Base-by-base conservation (phyloP, 495 filamentous ascomycete genomes). In the Aspergillus cavernicola region DNA sequence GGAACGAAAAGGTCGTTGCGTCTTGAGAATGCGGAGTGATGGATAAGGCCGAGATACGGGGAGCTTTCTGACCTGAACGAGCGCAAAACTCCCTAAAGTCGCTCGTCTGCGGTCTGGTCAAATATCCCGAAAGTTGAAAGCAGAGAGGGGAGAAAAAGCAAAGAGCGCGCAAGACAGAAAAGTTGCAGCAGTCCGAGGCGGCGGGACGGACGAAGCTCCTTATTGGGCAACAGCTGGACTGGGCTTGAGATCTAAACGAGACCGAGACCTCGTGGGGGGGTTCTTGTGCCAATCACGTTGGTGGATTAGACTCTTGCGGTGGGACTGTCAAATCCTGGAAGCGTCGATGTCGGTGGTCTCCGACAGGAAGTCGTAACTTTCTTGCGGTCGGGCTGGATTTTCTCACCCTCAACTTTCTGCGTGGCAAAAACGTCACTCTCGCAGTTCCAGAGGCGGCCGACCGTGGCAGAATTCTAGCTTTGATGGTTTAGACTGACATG, bases 41-140 rank as follows among this genome's bases (percentile, higher is more conserved):
- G n/a, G n/a, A n/a, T n/a, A n/a, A n/a, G n/a, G n/a, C n/a, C n/a
- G n/a, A n/a, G n/a, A n/a, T n/a, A n/a, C n/a, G n/a, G n/a, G 73
- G 74, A 77, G 74, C 68, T 80, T 79, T 79, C 37, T 51, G 40
- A 50, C 62, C 62, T 46, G 36, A 61, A 72, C 77, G 77, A 78
- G 75, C 77, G 77, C 77, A 80, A 80, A 80, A 77, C 78, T 73
- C 71, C 73, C 71, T 60, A 68, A 80, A 80, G 77, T 80, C 77
- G 76, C 76, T 76, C 77, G 76, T 63, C 58, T 60, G 54, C 55
- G 47, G 55, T 46, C 42, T n/a, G 9, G 9, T 40, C 16, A 47
- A 32, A 40, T 28, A 18, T 31, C 10, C 26, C 15, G 29, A 39
- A 28, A 28, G 24, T 4, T 28, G 33, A 6, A 39, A 13, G 12